These are phyloP conservation scores for Pittosporum tobira DNA, from an alignment of 129 eudicot species.

Conservation along the genomic window DNA sequence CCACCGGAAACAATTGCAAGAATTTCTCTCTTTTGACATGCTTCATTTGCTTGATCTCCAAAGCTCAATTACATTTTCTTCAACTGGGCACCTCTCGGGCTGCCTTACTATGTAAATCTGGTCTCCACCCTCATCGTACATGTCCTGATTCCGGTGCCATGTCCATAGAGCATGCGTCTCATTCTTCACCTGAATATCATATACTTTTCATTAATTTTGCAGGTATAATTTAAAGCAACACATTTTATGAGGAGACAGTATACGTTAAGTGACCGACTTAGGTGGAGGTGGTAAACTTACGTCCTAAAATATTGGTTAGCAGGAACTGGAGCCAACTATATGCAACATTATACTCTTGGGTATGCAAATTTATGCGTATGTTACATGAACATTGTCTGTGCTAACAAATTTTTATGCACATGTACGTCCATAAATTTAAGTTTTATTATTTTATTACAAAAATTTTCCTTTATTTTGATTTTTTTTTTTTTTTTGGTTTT, in stretches of 20 bases:
- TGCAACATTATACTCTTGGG: no score
- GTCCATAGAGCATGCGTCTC: conserved; percentile 85
- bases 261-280: neutral
- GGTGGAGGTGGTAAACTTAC: neutral
- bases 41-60: conserved; percentile 20
- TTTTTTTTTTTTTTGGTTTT: no score
- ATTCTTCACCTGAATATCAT: conserved; percentile 55
- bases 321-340: no score
- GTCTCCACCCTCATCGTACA: conserved; percentile 59
- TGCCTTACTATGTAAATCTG: conserved; percentile 75
- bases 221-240: neutral
- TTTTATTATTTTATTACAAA: no score
- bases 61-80: conserved; percentile 15
- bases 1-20: neutral
- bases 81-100: conserved; percentile 51
- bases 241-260: neutral
- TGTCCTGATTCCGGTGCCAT: conserved; percentile 87
- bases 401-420: no score
- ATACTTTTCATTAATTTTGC: neutral
- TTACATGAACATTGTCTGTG: neutral
- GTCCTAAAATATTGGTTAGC: no score
- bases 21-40: neutral
- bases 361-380: neutral
- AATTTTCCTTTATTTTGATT: no score
- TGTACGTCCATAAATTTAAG: no score